These are phyloP conservation scores for Fragilariopsis cylindrus DNA, from an alignment of 108 stramenopile genomes.

Conservation along the genomic window DNA sequence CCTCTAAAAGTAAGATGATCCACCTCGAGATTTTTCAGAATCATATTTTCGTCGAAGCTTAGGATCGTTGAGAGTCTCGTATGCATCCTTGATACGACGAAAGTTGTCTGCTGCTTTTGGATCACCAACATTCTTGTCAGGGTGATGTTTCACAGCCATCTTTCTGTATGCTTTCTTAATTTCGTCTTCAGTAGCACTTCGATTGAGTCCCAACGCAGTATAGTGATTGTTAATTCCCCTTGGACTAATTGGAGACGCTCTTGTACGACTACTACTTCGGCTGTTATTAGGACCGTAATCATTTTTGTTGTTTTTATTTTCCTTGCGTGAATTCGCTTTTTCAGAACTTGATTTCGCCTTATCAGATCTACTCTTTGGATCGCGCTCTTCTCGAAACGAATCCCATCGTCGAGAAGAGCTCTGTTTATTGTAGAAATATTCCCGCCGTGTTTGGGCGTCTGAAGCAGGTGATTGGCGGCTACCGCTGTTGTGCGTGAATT, in stretches of 20 bases:
- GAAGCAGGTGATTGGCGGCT: not conserved
- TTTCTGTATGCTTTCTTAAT: conserved; percentile 83
- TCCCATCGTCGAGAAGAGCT: conserved; percentile 64
- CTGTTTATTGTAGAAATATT: conserved; percentile 46
- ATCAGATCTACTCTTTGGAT: conserved; percentile 31
- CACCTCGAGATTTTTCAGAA: conserved; percentile 25
- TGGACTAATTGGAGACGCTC: conserved; percentile 4
- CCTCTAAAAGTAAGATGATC: not conserved
- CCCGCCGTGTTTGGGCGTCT: conserved; percentile 42
- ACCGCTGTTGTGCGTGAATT: conserved; percentile 26
- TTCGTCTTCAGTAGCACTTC: conserved; percentile 54
- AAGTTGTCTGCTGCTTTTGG: conserved; percentile 72
- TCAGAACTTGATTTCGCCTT: conserved; percentile 9
- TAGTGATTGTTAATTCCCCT: conserved; percentile 43
- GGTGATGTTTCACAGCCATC: conserved; percentile 49
- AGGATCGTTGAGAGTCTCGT: conserved; percentile 70
- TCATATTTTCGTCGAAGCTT: conserved; percentile 63
- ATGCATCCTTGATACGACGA: conserved; percentile 70
- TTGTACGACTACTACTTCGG: conserved; percentile 11
- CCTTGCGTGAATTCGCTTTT: not conserved
- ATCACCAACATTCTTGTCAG: conserved; percentile 46
- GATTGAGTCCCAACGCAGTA: conserved; percentile 51
- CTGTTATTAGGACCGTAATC: conserved; percentile 16
- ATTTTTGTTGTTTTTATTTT: conserved; percentile 3
- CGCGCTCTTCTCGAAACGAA: conserved; percentile 42